phyloP scores from a whole-genome alignment of 2,329 filamentous ascomycete genomes.

The Apiospora sp. region DNA sequence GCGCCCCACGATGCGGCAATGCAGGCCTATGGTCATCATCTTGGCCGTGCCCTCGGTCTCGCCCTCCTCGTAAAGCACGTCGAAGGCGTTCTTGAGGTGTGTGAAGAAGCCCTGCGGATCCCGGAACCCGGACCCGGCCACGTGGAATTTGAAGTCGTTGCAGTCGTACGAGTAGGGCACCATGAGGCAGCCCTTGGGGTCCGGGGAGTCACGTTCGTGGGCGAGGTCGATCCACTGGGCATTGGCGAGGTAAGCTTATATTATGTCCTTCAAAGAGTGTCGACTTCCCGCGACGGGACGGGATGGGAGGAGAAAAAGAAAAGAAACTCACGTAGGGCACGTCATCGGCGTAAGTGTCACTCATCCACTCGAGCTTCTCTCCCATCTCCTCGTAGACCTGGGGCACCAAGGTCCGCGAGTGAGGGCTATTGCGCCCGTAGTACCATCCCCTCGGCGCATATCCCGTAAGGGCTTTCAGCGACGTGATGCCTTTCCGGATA shows the following conservation, averaged over 20 bases:
- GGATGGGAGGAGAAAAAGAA: background rate
- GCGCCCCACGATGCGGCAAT: constrained; percentile 50
- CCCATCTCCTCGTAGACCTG: constrained; percentile 61
- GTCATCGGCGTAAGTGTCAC: constrained; percentile 62
- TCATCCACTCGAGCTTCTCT: constrained; percentile 56
- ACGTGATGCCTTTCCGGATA: constrained; percentile 51
- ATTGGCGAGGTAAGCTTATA: background rate
- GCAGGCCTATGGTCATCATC: constrained; percentile 64
- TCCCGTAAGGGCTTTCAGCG: constrained; percentile 52
- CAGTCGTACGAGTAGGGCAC: constrained; percentile 63
- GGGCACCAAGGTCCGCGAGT: constrained; percentile 54
- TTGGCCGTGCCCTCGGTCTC: constrained; percentile 53
- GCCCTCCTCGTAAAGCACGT: constrained; percentile 61
- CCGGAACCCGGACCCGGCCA: constrained; percentile 52
- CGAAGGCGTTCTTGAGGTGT: constrained; percentile 60
- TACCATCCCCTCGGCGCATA: constrained; percentile 58
- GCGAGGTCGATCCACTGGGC: constrained; percentile 57
- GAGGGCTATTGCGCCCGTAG: constrained; percentile 54
- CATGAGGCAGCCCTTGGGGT: constrained; percentile 59
- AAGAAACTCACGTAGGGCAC: constrained; percentile 51
- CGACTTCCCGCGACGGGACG: background rate
- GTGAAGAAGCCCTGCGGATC: constrained; percentile 52
- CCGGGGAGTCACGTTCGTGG: constrained; percentile 49
- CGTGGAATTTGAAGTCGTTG: constrained; percentile 58
- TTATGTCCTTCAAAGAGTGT: background rate